Conservation (phyloP, 345 rosid species). For the Luvunga scandens region DNA sequence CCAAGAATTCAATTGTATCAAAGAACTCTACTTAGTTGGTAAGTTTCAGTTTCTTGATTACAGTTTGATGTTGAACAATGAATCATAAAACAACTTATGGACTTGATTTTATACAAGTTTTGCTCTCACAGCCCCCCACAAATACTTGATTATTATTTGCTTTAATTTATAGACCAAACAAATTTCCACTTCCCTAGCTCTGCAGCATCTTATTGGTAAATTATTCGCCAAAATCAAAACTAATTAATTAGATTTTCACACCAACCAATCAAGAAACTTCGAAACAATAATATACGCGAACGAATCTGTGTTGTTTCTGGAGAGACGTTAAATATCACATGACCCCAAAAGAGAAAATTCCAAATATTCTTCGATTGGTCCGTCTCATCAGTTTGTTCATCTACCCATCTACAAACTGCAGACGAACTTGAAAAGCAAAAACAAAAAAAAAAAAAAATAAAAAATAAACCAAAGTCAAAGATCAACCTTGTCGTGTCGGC, state of each 20-base stretch:
- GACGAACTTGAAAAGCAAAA: constrained; percentile 11
- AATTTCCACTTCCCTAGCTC: constrained; percentile 12
- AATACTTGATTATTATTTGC: background rate
- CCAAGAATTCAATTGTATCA: constrained; percentile 16
- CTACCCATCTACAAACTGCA: constrained; percentile 37
- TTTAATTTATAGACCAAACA: background rate
- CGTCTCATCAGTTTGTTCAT: constrained; percentile 54
- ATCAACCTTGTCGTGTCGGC: constrained; percentile 30
- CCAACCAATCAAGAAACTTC: constrained; percentile 25
- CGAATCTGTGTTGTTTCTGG: too few relatives aligned
- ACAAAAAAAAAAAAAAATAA: background rate
- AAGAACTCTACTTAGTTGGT: too few relatives aligned
- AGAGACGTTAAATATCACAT: background rate
- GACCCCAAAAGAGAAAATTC: constrained; percentile 2
- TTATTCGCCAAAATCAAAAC: constrained; percentile 39
- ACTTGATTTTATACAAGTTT: constrained; percentile 14
- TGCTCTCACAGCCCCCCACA: constrained; percentile 1
- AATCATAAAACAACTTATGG: constrained; percentile 17
- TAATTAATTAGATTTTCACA: constrained; percentile 26
- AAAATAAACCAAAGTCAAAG: constrained; percentile 10
- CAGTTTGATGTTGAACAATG: background rate
- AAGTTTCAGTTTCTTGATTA: background rate
- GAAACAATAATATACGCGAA: background rate
- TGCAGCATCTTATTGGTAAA: constrained; percentile 33
- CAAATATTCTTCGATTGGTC: constrained; percentile 29